A percentile compares a stretch with the other conserved stretches of the same genome.
Evolutionary conservation across 2,329 filamentous ascomycete genomes (phyloP).

Genomic region (Nigrospora osmanthi): DNA sequence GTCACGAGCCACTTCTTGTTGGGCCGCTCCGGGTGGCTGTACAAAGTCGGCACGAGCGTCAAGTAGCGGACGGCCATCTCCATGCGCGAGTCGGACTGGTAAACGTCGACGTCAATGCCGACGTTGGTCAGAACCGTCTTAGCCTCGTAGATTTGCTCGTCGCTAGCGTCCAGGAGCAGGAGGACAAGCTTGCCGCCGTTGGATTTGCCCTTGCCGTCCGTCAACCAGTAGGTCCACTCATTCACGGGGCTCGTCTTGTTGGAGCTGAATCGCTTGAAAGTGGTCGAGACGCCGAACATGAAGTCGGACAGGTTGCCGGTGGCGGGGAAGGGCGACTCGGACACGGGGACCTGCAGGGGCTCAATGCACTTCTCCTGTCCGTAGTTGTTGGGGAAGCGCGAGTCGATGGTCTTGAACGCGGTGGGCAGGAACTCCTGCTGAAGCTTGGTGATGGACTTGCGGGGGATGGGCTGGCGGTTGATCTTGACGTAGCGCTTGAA

Average conservation of each 20-base stretch:
- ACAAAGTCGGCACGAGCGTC: slow-evolving; percentile 45
- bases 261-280: slow-evolving; percentile 45
- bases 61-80: slow-evolving; percentile 54
- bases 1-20: slow-evolving; percentile 52
- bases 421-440: slow-evolving; percentile 37
- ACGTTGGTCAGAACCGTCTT: slow-evolving; percentile 34
- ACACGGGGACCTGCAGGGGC: slow-evolving; percentile 42
- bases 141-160: slow-evolving; percentile 41
- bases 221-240: slow-evolving; percentile 55
- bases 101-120: slow-evolving; percentile 51
- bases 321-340: slow-evolving; percentile 39
- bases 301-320: slow-evolving; percentile 48
- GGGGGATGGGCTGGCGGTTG: slow-evolving; percentile 37
- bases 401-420: slow-evolving; percentile 38
- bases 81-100: slow-evolving; percentile 41
- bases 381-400: slow-evolving; percentile 31
- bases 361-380: slow-evolving; percentile 34
- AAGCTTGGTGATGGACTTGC: slow-evolving; percentile 44
- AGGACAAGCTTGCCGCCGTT: slow-evolving; percentile 50
- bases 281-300: slow-evolving; percentile 53
- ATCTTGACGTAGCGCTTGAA: slow-evolving; percentile 47
- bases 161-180: slow-evolving; percentile 43
- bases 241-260: slow-evolving; percentile 42
- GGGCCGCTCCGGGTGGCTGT: slow-evolving; percentile 38
- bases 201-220: slow-evolving; percentile 44